phyloP scores from a whole-genome alignment of 1,284 basidiomycete species.

The Irpex sp. region DNA sequence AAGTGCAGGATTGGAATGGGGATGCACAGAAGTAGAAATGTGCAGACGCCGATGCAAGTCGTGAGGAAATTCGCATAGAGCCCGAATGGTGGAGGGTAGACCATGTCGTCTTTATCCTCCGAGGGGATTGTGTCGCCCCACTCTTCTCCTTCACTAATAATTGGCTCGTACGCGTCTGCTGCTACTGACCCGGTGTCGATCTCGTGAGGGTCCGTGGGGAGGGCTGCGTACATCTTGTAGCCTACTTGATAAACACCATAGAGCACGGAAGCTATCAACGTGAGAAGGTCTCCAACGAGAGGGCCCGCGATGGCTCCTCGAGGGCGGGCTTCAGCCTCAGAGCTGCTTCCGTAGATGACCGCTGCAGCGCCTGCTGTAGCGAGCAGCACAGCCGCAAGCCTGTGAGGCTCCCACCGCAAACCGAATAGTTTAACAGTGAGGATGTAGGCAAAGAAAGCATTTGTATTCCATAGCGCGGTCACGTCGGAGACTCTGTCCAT shows the following conservation, averaged over 20 bases:
- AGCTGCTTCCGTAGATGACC: constrained; percentile 72
- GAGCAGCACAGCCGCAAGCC: constrained; percentile 66
- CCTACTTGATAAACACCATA: constrained; percentile 77
- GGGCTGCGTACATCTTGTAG: constrained; percentile 75
- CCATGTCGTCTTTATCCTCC: constrained; percentile 25
- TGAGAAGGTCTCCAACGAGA: constrained; percentile 75
- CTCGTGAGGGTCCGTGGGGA: constrained; percentile 55
- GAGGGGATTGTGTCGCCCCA: constrained; percentile 20
- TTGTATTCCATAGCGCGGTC: constrained; percentile 83
- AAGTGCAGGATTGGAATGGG: constrained; percentile 68
- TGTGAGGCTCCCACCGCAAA: constrained; percentile 58
- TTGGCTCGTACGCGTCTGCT: constrained; percentile 17
- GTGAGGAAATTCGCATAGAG: constrained; percentile 77
- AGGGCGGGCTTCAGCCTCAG: constrained; percentile 16
- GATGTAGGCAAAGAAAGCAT: constrained; percentile 80
- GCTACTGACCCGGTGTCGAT: constrained; percentile 34
- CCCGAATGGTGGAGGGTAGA: constrained; percentile 67
- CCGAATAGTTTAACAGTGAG: constrained; percentile 62
- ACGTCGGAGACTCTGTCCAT: constrained; percentile 67
- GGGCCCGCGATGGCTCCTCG: constrained; percentile 21
- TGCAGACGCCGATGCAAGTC: constrained; percentile 63
- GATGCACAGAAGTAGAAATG: constrained; percentile 65
- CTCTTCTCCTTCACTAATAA: constrained; percentile 14
- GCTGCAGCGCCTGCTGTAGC: constrained; percentile 71
- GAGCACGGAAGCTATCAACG: constrained; percentile 63